phyloP scores from a whole-genome alignment of 495 filamentous ascomycete species.

The Penicilliopsis zonata region DNA sequence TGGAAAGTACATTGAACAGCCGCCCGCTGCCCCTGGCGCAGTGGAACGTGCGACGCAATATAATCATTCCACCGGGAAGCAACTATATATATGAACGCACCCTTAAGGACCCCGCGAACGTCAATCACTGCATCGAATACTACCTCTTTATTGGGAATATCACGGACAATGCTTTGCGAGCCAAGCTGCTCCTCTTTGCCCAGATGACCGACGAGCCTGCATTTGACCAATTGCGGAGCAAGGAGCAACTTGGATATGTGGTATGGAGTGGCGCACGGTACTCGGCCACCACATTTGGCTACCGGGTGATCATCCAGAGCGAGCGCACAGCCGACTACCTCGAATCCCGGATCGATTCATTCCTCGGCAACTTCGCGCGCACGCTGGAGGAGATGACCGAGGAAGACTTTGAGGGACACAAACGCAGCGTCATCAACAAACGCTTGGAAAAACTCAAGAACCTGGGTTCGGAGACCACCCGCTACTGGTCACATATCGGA shows the following conservation, averaged over 20 bases:
- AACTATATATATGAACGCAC: conserved; percentile 73
- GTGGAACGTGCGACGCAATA: conserved; percentile 64
- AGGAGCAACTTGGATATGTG: conserved; percentile 95
- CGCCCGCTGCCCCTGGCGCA: conserved; percentile 63
- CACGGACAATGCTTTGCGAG: conserved; percentile 50
- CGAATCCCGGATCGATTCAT: conserved; percentile 76
- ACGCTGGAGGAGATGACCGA: conserved; percentile 65
- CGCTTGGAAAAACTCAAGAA: conserved; percentile 89
- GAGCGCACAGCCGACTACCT: conserved; percentile 75
- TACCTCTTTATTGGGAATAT: conserved; percentile 69
- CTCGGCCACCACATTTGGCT: conserved; percentile 62
- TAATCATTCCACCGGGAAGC: conserved; percentile 65
- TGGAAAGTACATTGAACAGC: conserved; percentile 70
- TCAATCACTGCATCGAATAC: conserved; percentile 96
- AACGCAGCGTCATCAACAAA: conserved; percentile 80
- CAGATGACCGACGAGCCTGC: conserved; percentile 88
- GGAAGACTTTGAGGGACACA: conserved; percentile 81
- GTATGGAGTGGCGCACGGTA: conserved; percentile 72
- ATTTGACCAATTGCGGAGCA: conserved; percentile 89
- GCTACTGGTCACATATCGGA: conserved; percentile 76
- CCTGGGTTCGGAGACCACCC: conserved; percentile 66
- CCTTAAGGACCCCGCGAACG: conserved; percentile 79
- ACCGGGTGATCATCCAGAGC: conserved; percentile 87
- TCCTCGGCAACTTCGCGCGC: conserved; percentile 53
- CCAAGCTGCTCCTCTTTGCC: conserved; percentile 72